Evolutionary conservation across 192 early-diverging fungal genomes (phyloP), one percentile per base, ranked within the genome.

Genomic region (Mortierella antarctica): DNA sequence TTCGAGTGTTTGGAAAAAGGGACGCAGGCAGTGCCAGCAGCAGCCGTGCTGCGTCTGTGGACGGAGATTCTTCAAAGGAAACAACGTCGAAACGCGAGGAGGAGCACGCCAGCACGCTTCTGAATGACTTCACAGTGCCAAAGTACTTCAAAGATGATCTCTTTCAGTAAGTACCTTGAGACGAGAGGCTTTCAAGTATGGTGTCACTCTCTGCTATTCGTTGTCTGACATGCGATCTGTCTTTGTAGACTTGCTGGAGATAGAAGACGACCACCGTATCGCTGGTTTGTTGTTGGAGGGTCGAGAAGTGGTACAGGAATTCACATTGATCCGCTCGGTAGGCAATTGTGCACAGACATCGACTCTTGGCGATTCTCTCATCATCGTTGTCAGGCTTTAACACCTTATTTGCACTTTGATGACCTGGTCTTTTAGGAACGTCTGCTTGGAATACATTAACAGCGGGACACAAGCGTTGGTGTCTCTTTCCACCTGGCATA

Each of bases 371-470:
- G 2, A 42, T 51, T 51, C 49, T 65, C 39, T 2, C 11, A 31
- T 11, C 15, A 39, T 17, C 45, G 31, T 48, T 9, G 20, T 66
- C n/a, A 15, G 31, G 31, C 31, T 31, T 31, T 31, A 31, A 31
- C 31, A 31, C 31, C 31, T n/a, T 51, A 45, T 62, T 49, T 6
- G 31, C 31, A 31, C 9, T 47, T 21, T 11, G 17, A n/a, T 7
- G 3, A 1, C 31, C 3, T 31, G 20, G 9, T 15, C 2, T 13
- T 20, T 10, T 57, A 76, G 93, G 94, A 14, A 95, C 94, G 7
- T 89, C 87, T 42, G 94, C 94, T 5, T 95, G 94, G 94, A 95
- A 94, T 70, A 86, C 93, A 9, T 62, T 95, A 5, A 62, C 94
- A 9, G 60, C 72, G 15, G 93, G 93, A 6, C 89, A 91, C 64